Evolutionary conservation across 1,284 basidiomycete species (phyloP), one percentile per base, ranked within the genome.

Genomic region (Trichosporon inkin): DNA sequence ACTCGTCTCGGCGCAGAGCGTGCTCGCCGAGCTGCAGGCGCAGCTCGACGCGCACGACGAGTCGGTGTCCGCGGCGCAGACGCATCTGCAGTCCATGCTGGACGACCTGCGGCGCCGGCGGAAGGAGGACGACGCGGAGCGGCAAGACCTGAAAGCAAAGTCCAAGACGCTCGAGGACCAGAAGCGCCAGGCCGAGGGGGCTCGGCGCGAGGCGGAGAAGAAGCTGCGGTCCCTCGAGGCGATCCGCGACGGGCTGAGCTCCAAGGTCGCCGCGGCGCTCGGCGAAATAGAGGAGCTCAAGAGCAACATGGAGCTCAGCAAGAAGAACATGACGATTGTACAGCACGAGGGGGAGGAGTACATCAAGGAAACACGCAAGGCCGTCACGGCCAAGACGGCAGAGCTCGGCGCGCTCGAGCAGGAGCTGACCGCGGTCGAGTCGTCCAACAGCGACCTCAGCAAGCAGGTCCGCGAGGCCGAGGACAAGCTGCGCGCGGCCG

Each of bases 91-190:
- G 70, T 75, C 78, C 6, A 87, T 92, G 67, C 81, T 97, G 38
- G 86, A 88, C 34, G 82, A 84, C 20, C 84, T 88, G 53, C 85
- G 92, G 17, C 84, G 84, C 56, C 83, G 84, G 62, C 92, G 92
- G 74, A 87, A 87, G 53, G 84, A 87, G 64, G 94, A 97, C 72
- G 95, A 97, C 68, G 81, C 81, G 2, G 83, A 84, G 24, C 84
- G 90, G 57, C 78, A 83, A 28, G 91, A 96, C 72, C 80, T 91
- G 58, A 94, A 92, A 74, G 76, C 84, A 19, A 85, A 87, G 56
- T 89, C 89, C 55, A 94, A 94, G 77, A 78, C 81, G 0, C 81
- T 96, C 7, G 94, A 98, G 69, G 94, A 98, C 71, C 82, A 86
- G 61, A 91, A 89, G 78, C 86, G 94, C 39, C 81, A 82, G 51